A percentile compares a stretch with the other conserved stretches of the same genome.
These are phyloP conservation scores for Aspergillus neotritici DNA, from an alignment of 2,329 filamentous ascomycete species.

Conservation along the genomic window DNA sequence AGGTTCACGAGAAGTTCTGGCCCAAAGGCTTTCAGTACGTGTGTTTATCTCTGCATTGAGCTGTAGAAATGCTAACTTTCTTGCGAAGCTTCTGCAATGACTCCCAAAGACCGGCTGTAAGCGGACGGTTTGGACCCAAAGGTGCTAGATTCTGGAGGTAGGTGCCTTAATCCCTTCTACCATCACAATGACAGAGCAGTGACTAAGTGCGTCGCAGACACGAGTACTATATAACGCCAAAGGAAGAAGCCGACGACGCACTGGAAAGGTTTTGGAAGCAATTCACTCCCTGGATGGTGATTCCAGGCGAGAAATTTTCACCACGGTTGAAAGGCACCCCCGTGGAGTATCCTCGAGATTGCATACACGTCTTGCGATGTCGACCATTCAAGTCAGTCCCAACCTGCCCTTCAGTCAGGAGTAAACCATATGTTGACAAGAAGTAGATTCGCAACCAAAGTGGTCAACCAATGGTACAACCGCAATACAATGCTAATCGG, in stretches of 20 bases:
- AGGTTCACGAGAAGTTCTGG: slow-evolving; percentile 28
- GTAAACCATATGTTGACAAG: background rate
- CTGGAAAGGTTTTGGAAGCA: slow-evolving; percentile 8
- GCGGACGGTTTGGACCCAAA: background rate
- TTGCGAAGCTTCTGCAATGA: background rate
- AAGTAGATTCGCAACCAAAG: slow-evolving; percentile 2
- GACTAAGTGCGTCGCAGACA: background rate
- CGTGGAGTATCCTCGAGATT: slow-evolving; percentile 20
- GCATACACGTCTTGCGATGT: slow-evolving; percentile 22
- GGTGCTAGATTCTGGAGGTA: slow-evolving; percentile 1
- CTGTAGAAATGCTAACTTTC: background rate
- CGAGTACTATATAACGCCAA: slow-evolving; percentile 16
- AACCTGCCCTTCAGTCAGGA: slow-evolving; percentile 12
- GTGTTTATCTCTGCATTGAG: slow-evolving; percentile 18
- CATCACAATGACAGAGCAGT: background rate
- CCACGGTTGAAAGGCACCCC: slow-evolving; percentile 4
- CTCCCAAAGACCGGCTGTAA: background rate
- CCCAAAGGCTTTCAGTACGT: slow-evolving; percentile 19
- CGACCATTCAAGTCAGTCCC: slow-evolving; percentile 13
- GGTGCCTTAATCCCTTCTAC: background rate
- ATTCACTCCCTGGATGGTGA: background rate
- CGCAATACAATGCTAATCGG: slow-evolving; percentile 14
- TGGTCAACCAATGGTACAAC: slow-evolving; percentile 22
- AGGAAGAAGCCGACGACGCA: slow-evolving; percentile 16
- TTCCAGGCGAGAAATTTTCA: background rate